Evolutionary conservation across 768 basidiomycete species (phyloP), one percentile per base, ranked within the genome.

Genomic region (Rhodocollybia butyracea): DNA sequence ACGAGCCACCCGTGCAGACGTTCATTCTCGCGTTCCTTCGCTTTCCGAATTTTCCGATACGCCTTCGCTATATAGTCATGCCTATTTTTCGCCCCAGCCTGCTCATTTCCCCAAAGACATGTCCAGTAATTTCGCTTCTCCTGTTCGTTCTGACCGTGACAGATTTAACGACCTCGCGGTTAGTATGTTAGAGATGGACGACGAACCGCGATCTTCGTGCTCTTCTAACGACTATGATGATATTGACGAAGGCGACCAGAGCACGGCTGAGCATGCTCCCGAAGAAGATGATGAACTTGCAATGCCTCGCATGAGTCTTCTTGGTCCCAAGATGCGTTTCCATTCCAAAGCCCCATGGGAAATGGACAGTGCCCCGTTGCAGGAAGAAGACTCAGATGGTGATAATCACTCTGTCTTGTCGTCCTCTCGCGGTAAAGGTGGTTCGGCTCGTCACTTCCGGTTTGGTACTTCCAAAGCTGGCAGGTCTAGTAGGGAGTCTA

Each of bases 301-400:
- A 34, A 69, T 76, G 2, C 68, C 76, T 56, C 77, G 85, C 51
- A 81, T 91, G 69, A 90, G 87, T 62, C 71, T 85, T 46, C 81
- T 87, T 31, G 91, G 91, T n/a, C 90, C 90, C 29, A 90, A 83
- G 69, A 88, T 91, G 79, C 83, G 85, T 48, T 83, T 90, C 64
- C 88, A 90, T 68, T 88, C 87, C 58, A 85, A 80, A 24, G 86
- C 90, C 17, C 90, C 90, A 38, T 93, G 90, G 90, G 89, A 91
- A 69, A 70, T 78, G 34, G 86, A 83, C 46, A 82, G 77, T 13
- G 77, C 73, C 34, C 36, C 77, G 2, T 68, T 74, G 29, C 79
- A 77, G 63, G 81, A 76, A 30, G 75, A 76, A 26, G 82, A 83
- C 39, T 61, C 70, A 3, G 76, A 79, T 38, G 72, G 73, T 22